Percentiles rank a stretch among this genome's conserved stretches.
These are phyloP conservation scores for Cercospora sp. DNA, from an alignment of 2,329 filamentous ascomycete genomes.

Conservation along the genomic window DNA sequence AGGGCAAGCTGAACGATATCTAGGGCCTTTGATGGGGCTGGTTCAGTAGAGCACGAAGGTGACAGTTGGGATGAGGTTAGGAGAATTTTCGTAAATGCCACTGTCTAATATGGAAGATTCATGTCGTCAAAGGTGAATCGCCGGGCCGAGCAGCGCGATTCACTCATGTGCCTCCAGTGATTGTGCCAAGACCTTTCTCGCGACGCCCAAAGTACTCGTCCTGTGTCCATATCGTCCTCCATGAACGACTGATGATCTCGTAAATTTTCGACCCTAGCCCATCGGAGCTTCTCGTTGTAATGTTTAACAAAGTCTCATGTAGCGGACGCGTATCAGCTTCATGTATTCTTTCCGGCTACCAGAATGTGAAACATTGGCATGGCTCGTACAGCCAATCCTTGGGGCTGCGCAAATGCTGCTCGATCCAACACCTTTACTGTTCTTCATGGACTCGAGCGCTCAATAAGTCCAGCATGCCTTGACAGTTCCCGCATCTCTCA, in stretches of 20 bases:
- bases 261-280: too few species aligned
- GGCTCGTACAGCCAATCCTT: too few species aligned
- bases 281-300: background rate
- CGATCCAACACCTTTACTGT: too few species aligned
- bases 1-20: background rate
- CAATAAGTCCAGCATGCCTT: too few species aligned
- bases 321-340: background rate
- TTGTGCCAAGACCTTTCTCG: background rate
- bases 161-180: background rate
- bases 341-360: too few species aligned
- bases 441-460: too few species aligned
- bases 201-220: too few species aligned
- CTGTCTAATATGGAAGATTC: background rate
- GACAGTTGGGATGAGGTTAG: background rate
- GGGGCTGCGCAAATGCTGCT: too few species aligned
- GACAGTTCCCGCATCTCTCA: too few species aligned
- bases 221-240: too few species aligned
- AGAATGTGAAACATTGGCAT: too few species aligned
- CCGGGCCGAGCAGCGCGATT: background rate
- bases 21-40: background rate
- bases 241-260: too few species aligned
- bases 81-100: background rate
- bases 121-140: background rate
- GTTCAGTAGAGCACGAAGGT: background rate
- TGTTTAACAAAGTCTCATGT: background rate